These are phyloP conservation scores for Aegilops longissima DNA, from an alignment of 176 grass and related monocot species.

Conservation along the genomic window DNA sequence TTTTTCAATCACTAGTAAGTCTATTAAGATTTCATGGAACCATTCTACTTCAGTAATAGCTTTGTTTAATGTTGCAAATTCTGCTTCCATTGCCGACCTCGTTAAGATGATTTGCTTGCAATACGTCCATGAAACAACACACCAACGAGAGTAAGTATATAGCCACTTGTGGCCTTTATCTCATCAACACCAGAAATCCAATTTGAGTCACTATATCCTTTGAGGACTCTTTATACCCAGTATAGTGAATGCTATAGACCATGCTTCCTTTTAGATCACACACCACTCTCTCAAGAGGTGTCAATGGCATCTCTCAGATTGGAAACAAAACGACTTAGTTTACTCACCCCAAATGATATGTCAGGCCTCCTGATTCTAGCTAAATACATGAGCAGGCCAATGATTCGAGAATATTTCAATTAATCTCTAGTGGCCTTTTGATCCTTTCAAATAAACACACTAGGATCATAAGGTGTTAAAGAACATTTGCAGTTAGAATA, in stretches of 20 bases:
- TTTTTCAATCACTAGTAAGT: no score
- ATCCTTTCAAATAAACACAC: background rate
- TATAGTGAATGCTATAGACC: background rate
- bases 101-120: no score
- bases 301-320: background rate
- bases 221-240: background rate
- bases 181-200: no score
- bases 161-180: no score
- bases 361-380: background rate
- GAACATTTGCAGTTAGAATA: background rate
- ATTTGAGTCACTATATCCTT: no score
- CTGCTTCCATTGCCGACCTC: no score
- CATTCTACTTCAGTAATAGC: no score
- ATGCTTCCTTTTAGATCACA: background rate
- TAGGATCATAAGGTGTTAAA: background rate
- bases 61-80: no score
- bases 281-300: background rate
- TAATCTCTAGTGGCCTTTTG: background rate
- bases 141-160: no score
- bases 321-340: background rate
- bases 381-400: background rate
- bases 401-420: background rate
- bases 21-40: no score
- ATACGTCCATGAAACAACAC: no score
- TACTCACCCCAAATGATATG: background rate